Evolutionary conservation across 306 rosid genomes (phyloP).

Genomic region (Cicer arietinum): DNA sequence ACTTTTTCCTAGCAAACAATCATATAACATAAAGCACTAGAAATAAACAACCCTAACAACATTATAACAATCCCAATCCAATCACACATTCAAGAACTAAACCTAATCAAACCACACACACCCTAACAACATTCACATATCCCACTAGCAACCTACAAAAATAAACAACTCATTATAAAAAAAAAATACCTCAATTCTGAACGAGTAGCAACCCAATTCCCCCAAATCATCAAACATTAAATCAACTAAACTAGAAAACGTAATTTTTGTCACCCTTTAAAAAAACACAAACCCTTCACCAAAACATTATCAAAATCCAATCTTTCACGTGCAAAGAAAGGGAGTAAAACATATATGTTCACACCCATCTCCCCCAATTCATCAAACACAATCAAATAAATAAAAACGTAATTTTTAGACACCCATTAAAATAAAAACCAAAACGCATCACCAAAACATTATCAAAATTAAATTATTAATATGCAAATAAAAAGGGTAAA

Average conservation of each 20-base stretch:
- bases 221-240: neutral
- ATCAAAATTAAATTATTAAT: neutral
- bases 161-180: neutral
- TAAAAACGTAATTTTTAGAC: neutral
- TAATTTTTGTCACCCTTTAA: neutral
- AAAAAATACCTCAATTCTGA: neutral
- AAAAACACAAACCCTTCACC: conserved; percentile 4
- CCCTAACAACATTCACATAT: neutral
- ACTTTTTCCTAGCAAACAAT: conserved; percentile 13
- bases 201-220: neutral
- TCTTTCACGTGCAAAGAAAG: neutral
- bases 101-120: neutral
- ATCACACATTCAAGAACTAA: neutral
- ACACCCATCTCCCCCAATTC: neutral
- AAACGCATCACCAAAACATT: neutral
- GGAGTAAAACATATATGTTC: neutral
- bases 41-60: neutral
- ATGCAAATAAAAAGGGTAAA: neutral
- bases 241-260: conserved; percentile 14
- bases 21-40: neutral
- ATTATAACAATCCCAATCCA: neutral
- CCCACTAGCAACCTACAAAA: neutral
- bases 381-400: conserved; percentile 2
- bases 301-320: neutral
- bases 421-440: conserved; percentile 11